A percentile compares a stretch with the other conserved stretches of the same genome.
Conservation (phyloP, 495 filamentous ascomycete genomes). For the Usnea hakonensis region DNA sequence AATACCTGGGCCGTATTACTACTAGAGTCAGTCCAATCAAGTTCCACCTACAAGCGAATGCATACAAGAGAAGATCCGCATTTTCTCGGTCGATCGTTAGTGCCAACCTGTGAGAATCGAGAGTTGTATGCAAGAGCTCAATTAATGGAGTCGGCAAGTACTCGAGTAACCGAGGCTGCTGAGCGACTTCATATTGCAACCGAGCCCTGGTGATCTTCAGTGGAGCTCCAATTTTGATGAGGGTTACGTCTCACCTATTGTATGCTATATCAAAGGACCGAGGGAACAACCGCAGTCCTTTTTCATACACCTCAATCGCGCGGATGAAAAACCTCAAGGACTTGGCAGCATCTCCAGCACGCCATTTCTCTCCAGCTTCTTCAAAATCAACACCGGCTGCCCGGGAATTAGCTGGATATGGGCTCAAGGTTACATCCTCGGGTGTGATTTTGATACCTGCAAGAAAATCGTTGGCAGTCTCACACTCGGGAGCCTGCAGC, state of each 20-base stretch:
- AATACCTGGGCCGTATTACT: constrained; percentile 61
- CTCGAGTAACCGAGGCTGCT: constrained; percentile 39
- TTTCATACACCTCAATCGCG: constrained; percentile 57
- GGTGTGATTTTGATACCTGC: constrained; percentile 31
- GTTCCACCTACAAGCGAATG: background rate
- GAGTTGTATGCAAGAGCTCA: constrained; percentile 46
- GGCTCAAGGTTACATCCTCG: background rate
- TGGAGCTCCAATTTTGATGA: background rate
- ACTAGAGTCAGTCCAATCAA: background rate
- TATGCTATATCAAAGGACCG: constrained; percentile 62
- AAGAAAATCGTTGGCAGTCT: constrained; percentile 55
- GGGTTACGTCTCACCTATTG: constrained; percentile 48
- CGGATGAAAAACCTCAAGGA: constrained; percentile 59
- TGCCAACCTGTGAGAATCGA: constrained; percentile 55
- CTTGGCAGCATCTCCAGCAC: constrained; percentile 61
- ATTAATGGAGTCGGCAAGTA: constrained; percentile 45
- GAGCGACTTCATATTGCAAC: constrained; percentile 17
- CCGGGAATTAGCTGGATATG: constrained; percentile 8
- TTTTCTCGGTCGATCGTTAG: constrained; percentile 51
- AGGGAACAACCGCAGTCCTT: constrained; percentile 51
- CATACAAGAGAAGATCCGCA: constrained; percentile 54
- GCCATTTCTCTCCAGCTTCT: constrained; percentile 66
- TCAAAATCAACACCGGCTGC: constrained; percentile 59
- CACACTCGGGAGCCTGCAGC: constrained; percentile 43
- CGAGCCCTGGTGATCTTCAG: constrained; percentile 8